Base-by-base conservation (phyloP, 768 basidiomycete species). In the Lyophyllum shimeji region DNA sequence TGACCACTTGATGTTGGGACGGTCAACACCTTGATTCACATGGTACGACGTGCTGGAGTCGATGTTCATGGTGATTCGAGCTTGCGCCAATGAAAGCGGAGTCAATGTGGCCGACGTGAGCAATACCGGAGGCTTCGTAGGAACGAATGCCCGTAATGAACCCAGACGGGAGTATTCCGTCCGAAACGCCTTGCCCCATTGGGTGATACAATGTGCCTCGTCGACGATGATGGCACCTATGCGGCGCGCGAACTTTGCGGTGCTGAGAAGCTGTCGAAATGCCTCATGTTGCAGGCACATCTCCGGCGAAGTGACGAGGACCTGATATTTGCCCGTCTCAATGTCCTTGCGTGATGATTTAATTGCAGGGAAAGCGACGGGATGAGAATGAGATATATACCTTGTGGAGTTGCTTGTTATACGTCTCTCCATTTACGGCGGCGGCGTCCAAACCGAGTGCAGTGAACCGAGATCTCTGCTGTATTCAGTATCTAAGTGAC, bases 1-100 rank as follows among this genome's bases (percentile, higher is more conserved):
- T 7, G 53, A 64, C 48, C 52, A 66, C 0, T 63, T 40, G 39
- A 76, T 73, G 52, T 76, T 76, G 1, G 66, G 67, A 2, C 70
- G 60, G 54, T 76, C 68, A 39, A 69, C 73, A 2, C 74, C 76
- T 1, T 71, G 65, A 53, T 75, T 77, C 8, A 76, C n/a, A 52
- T 63, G 63, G 50, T 71, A 77, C 7, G 62, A 61, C 0, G 24
- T 31, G 7, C 55, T 43, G 1, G 63, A 17, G 21, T 67, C 57
- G 12, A 33, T 33, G 12, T 33, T 6, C 12, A 33, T 6, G 7
- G 12, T 33, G 12, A 6, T 33, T 12, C 31, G 12, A 9, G 74
- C 68, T 7, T 60, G 52, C 1, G 74, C 55, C 11, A 43, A 18
- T 50, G 61, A 63, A 2, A 23, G 17, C 0, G 71, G 71, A n/a